These are phyloP conservation scores for Kodamaea restingae DNA, from an alignment of 805 yeast species.

Conservation along the genomic window DNA sequence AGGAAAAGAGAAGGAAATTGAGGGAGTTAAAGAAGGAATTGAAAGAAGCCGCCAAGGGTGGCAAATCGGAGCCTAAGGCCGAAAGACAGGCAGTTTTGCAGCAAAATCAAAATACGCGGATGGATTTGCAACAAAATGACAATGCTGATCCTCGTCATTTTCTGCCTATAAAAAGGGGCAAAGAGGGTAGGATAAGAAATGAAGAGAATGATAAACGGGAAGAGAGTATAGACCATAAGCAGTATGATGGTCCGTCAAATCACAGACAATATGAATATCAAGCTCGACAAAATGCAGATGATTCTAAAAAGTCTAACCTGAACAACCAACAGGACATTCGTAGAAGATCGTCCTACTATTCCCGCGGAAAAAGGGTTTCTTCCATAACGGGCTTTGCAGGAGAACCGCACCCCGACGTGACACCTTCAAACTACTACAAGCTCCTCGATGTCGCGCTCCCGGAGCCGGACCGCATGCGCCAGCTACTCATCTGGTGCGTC, in stretches of 20 bases:
- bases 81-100: neutral
- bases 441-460: conserved; percentile 59
- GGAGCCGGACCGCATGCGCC: conserved; percentile 71
- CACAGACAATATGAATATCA: no score
- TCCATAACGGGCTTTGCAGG: conserved; percentile 68
- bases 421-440: conserved; percentile 52
- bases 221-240: no score
- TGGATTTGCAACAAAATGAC: no score
- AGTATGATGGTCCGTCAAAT: no score
- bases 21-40: neutral
- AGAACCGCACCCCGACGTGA: conserved; percentile 61
- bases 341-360: conserved; percentile 50
- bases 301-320: no score
- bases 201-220: no score
- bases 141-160: no score
- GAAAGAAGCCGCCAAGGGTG: neutral
- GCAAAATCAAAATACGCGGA: neutral
- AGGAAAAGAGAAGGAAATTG: neutral
- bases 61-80: neutral
- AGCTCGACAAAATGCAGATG: no score
- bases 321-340: neutral
- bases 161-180: no score
- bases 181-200: no score
- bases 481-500: conserved; percentile 64
- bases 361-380: conserved; percentile 68